Evolutionary conservation across 257 asterid genomes (phyloP).

Genomic region (Linderniella brevidens): DNA sequence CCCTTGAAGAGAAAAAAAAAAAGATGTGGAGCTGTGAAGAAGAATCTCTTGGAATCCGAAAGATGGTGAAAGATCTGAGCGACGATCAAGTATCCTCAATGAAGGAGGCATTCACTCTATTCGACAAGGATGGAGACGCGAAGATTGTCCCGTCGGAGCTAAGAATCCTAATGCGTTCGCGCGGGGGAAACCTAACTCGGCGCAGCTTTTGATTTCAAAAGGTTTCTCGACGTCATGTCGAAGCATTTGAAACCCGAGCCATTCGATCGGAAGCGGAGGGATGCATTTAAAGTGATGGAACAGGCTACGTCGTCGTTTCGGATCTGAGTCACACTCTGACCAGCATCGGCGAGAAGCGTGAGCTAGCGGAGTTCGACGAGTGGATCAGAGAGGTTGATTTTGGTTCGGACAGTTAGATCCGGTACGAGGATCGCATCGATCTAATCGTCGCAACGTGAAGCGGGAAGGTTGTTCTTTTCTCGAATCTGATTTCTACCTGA

Average conservation of each 20-base stretch:
- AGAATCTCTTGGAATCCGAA: neutral
- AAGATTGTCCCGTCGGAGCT: slow-evolving; percentile 89
- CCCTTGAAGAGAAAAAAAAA: too few species aligned
- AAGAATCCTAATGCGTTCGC: slow-evolving; percentile 93
- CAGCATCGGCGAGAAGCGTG: slow-evolving; percentile 89
- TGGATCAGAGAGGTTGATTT: slow-evolving; percentile 98
- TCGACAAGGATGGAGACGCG: slow-evolving; percentile 92
- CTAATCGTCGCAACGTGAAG: slow-evolving; percentile 87
- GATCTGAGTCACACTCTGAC: slow-evolving; percentile 93
- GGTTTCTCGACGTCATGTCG: slow-evolving; percentile 72
- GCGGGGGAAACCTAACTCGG: slow-evolving; percentile 87
- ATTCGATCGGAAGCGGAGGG: slow-evolving; percentile 88
- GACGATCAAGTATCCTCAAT: slow-evolving; percentile 64
- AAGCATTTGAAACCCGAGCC: slow-evolving; percentile 95
- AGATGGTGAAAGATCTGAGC: slow-evolving; percentile 85
- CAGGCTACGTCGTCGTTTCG: slow-evolving; percentile 73
- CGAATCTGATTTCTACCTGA: too few species aligned
- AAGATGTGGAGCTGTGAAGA: too few species aligned
- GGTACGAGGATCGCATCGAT: slow-evolving; percentile 83
- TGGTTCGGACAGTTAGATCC: slow-evolving; percentile 93
- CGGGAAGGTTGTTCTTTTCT: slow-evolving; percentile 8
- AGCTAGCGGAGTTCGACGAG: slow-evolving; percentile 91
- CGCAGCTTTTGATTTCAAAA: slow-evolving; percentile 62
- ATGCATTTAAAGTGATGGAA: slow-evolving; percentile 81
- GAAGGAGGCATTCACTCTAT: slow-evolving; percentile 89